Percentiles rank a stretch among this genome's conserved stretches.
These are phyloP conservation scores for Paraphaeosphaeria minitans DNA, from an alignment of 2,329 filamentous ascomycete species.

Conservation along the genomic window DNA sequence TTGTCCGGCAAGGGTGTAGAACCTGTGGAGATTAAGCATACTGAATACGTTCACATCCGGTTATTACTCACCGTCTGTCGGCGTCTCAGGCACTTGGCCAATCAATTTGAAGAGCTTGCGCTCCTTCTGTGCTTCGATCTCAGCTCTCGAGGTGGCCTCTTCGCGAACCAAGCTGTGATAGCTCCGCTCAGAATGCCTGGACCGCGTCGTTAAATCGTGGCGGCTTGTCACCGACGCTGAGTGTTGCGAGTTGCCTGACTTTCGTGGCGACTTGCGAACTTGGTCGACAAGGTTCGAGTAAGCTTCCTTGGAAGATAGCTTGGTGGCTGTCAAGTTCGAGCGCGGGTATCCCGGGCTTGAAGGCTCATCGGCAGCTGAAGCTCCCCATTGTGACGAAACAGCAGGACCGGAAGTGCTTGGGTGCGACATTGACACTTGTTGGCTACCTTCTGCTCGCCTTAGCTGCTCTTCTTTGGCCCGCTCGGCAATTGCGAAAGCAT, in stretches of 20 bases:
- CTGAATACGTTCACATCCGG: neutral
- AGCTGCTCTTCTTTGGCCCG: slow-evolving; percentile 14
- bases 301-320: slow-evolving; percentile 26
- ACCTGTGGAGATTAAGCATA: neutral
- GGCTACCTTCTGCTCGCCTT: slow-evolving; percentile 10
- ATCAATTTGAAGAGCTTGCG: slow-evolving; percentile 41
- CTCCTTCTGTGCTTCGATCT: slow-evolving; percentile 49
- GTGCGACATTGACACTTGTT: neutral
- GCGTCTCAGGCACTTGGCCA: slow-evolving; percentile 34
- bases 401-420: neutral
- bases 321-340: slow-evolving; percentile 22
- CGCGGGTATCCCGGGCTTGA: slow-evolving; percentile 16
- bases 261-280: slow-evolving; percentile 31
- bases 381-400: neutral
- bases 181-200: slow-evolving; percentile 30
- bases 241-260: slow-evolving; percentile 16
- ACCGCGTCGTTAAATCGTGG: slow-evolving; percentile 26
- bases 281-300: slow-evolving; percentile 34
- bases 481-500: slow-evolving; percentile 24
- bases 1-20: neutral
- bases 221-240: slow-evolving; percentile 21
- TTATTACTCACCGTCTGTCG: slow-evolving; percentile 21
- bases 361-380: slow-evolving; percentile 1
- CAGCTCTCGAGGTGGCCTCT: slow-evolving; percentile 44
- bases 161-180: slow-evolving; percentile 26